These are phyloP conservation scores for Botrytis elliptica DNA, from an alignment of 2,329 filamentous ascomycete species.

Conservation along the genomic window DNA sequence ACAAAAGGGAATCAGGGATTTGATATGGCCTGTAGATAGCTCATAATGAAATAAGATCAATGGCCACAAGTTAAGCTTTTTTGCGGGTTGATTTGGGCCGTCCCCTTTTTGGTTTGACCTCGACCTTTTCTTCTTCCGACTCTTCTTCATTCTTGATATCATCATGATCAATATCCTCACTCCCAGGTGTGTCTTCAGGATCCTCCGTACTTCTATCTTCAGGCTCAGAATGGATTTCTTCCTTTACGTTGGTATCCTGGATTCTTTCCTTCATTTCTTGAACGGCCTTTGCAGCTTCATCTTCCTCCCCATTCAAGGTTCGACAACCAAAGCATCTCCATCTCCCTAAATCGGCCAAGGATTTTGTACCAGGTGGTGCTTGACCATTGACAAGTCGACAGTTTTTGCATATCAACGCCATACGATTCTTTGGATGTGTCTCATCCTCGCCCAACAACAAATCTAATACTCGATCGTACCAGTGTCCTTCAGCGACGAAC, in stretches of 20 bases:
- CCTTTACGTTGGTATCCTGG: conserved; percentile 22
- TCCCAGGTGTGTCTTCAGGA: conserved; percentile 12
- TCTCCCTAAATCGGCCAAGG: conserved; percentile 72
- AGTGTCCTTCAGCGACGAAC: conserved; percentile 53
- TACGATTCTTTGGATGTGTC: conserved; percentile 83
- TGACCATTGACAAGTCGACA: conserved; percentile 94
- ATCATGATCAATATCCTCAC: conserved; percentile 17
- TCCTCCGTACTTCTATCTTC: conserved; percentile 9
- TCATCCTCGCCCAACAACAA: conserved; percentile 93
- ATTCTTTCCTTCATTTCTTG: conserved; percentile 40
- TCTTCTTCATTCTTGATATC: conserved; percentile 20
- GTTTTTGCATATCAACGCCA: conserved; percentile 77
- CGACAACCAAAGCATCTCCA: conserved; percentile 92
- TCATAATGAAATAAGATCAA: background rate
- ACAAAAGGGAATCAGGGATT: background rate
- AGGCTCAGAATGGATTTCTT: conserved; percentile 7
- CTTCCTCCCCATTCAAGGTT: conserved; percentile 76
- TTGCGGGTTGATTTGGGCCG: conserved; percentile 12
- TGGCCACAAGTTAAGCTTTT: conserved; percentile 5
- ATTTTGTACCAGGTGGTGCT: conserved; percentile 81
- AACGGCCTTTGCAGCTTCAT: conserved; percentile 72
- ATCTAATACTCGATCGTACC: conserved; percentile 95
- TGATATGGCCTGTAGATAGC: background rate
- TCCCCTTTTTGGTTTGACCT: conserved; percentile 21
- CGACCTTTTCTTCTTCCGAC: conserved; percentile 24